Conservation (phyloP, 441 rosid species). For the Syzygium syzygioides region DNA sequence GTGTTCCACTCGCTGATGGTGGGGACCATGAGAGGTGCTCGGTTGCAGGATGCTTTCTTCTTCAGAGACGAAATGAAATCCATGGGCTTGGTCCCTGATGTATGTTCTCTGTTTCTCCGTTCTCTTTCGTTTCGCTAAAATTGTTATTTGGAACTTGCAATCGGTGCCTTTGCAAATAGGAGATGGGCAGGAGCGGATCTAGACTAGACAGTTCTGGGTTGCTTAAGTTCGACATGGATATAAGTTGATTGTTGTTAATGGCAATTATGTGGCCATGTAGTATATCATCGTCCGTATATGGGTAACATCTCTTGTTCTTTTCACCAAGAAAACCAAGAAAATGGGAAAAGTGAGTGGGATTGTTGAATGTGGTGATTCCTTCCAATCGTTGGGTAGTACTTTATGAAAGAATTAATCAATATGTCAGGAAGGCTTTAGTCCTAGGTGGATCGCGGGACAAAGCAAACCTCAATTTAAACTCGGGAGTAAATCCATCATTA, state of each 20-base stretch:
- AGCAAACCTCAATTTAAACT: not conserved
- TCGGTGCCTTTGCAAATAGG: not conserved
- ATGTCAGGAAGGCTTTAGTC: not conserved
- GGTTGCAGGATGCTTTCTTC: constrained; percentile 73
- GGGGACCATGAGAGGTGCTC: constrained; percentile 86
- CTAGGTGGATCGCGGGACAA: not conserved
- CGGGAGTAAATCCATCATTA: not conserved
- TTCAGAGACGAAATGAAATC: constrained; percentile 84
- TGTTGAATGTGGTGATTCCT: not conserved
- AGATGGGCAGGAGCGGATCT: not conserved
- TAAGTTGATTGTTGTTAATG: not conserved
- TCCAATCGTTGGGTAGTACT: not conserved
- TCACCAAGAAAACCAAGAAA: not conserved
- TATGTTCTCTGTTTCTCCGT: constrained; percentile 18
- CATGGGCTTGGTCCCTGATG: constrained; percentile 91
- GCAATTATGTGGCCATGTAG: not conserved
- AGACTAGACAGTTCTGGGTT: not conserved
- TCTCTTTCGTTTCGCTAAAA: not conserved
- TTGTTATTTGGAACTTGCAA: not conserved
- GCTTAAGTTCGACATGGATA: not conserved
- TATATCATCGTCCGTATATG: not conserved
- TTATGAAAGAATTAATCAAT: not conserved
- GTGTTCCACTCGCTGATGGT: constrained; percentile 65
- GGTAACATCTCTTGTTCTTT: not conserved
- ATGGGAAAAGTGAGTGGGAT: not conserved